A percentile compares a stretch with the other conserved stretches of the same genome.
Evolutionary conservation across 2,329 filamentous ascomycete species (phyloP).

Genomic region (Colletotrichum lini): DNA sequence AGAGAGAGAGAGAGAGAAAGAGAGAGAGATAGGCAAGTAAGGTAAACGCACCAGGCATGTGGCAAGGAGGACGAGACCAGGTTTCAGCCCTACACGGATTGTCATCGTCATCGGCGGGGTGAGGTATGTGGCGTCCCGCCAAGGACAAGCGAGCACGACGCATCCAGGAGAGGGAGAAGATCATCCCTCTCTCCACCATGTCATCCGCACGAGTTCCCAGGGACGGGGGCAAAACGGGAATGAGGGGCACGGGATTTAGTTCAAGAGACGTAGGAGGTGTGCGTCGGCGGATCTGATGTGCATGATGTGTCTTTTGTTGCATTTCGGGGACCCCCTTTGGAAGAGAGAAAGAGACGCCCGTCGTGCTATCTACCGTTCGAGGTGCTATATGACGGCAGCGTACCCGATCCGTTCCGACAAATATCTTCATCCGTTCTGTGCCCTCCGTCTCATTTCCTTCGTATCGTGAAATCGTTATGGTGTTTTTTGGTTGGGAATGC

Average conservation of each 20-base stretch:
- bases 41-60: not conserved
- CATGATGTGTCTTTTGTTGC: conserved; percentile 5
- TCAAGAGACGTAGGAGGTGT: not conserved
- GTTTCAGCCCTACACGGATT: conserved; percentile 34
- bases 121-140: conserved; percentile 35
- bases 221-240: not conserved
- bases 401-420: not conserved
- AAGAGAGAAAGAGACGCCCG: not conserved
- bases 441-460: conserved; percentile 25
- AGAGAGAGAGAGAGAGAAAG: no score
- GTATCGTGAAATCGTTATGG: conserved; percentile 40
- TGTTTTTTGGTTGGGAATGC: conserved; percentile 1
- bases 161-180: not conserved
- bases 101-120: conserved; percentile 26
- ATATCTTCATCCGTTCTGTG: not conserved
- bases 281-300: not conserved
- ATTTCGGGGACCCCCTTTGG: not conserved
- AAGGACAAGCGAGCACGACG: not conserved
- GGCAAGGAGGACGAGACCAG: not conserved
- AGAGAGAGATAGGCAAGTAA: no score
- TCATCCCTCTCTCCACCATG: not conserved
- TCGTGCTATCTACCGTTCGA: conserved; percentile 17
- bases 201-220: not conserved
- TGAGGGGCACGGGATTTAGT: not conserved
- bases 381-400: not conserved